Evolutionary conservation across 805 yeast genomes (phyloP), one percentile per base, ranked within the genome.

Genomic region (Barnettozyma salicaria): DNA sequence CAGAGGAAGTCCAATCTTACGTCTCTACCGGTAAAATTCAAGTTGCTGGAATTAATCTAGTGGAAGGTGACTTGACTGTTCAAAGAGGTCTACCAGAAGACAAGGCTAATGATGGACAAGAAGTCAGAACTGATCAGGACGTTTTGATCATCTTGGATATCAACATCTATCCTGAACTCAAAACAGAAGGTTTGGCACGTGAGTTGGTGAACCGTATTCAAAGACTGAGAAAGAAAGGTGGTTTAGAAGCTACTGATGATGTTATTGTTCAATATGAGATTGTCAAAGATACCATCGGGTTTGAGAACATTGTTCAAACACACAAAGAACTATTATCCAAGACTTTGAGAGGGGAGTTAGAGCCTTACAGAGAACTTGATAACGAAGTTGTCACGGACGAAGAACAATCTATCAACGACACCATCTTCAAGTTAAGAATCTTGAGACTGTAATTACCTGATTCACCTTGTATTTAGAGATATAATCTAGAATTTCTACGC

Each of bases 191-290:
- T 61, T 71, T 85, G 52, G 96, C 96, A 6, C 86, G 99, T 70
- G 97, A 92, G 64, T 73, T 92, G 58, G 76, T 92, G 56, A 92
- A 92, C 76, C 88, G 98, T 66, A 87, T 92, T 50, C 99, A 92
- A 73, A 82, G 96, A 63, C 76, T 89, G 59, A 83, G 99, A 67
- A 92, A 92, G 81, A 88, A 89, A 74, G 88, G 85, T 47, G 95
- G 96, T 23, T 72, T 92, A 56, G 84, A 84, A 58, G 89, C 95
- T 44, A 90, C 97, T 30, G 98, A 92, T 59, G 98, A 92, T 51
- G 94, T 92, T 35, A 62, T 75, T 46, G 96, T 92, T 42, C 88
- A 90, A 64, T 85, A 85, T 64, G 66, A 76, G 46, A 59, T 88
- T 43, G 49, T 65, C 40, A 73, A 77, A 47, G 78, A 74, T 47